Base-by-base conservation (phyloP, 441 rosid genomes). In the Viola pubescens region DNA sequence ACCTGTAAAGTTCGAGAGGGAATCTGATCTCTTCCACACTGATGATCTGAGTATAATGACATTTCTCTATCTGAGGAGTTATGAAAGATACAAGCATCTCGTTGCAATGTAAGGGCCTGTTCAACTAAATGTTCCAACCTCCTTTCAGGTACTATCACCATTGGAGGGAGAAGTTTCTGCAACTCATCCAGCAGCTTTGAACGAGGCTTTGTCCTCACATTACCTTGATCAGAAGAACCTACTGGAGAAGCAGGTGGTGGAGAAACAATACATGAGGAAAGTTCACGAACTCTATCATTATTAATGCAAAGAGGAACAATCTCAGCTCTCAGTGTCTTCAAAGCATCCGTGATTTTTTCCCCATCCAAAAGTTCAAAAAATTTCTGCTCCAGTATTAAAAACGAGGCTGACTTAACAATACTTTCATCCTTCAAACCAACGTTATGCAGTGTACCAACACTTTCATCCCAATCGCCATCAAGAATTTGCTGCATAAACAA, bases 1-100 rank as follows among this genome's bases (percentile, higher is more conserved):
- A 85, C 95, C 90, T 88, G 95, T 61, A 88, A 47, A 39, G 90
- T 78, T 60, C 60, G 79, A 56, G 82, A 79, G 55, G 95, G 95
- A 60, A 88, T 72, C 54, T 83, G 82, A 59, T 76, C 76, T 70
- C 68, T 71, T 65, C 80, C 79, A 75, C 92, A 85, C 14, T 62
- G 77, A 77, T 83, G 95, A 73, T 83, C 82, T n/a, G 68, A 68
- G 75, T 70, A 85, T 40, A 88, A 73, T 26, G 89, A 82, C 80
- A 82, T 73, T 43, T 79, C 88, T 57, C 50, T 75, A 60, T 82
- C 77, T 46, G 37, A 47, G n/a, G 85, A 65, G 65, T 85, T 87
- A 67, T 85, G 95, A 70, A 75, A 77, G 48, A 58, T 6, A 74
- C 95, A 87, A 51, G 82, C 69, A 57, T 67, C 73, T 56, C 69